Evolutionary conservation across 108 stramenopile species (phyloP).

Genomic region (Skeletonema menzelii): DNA sequence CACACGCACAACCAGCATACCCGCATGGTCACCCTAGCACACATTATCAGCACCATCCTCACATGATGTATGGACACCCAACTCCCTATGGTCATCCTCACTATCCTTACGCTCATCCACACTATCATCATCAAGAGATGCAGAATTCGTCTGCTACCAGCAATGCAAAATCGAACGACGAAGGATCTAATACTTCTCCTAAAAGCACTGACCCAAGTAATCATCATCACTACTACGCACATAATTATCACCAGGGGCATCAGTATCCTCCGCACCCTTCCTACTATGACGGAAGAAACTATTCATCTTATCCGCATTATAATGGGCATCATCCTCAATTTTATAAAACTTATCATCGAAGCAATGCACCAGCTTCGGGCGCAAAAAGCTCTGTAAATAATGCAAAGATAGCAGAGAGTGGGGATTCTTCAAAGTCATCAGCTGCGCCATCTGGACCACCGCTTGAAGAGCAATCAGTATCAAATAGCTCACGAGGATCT

Average conservation of each 20-base stretch:
- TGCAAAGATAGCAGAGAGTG: not conserved
- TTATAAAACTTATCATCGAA: not conserved
- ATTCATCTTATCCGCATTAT: not conserved
- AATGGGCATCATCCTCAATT: not conserved
- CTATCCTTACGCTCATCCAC: slow-evolving; percentile 10
- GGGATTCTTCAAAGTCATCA: not conserved
- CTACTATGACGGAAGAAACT: slow-evolving; percentile 4
- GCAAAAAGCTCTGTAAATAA: not conserved
- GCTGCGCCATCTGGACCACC: not conserved
- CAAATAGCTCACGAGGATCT: not conserved
- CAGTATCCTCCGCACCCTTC: slow-evolving; percentile 9
- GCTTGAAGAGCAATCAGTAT: not conserved
- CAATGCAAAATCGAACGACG: not conserved
- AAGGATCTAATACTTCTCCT: not conserved
- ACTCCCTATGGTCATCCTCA: not conserved
- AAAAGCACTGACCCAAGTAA: not conserved
- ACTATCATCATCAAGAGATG: not conserved
- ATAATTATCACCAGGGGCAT: not conserved
- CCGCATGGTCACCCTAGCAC: not conserved
- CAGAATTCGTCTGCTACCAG: not conserved
- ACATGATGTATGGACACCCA: not conserved
- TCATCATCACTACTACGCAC: not conserved
- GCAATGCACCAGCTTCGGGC: not conserved
- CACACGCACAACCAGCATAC: not conserved
- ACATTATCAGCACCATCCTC: slow-evolving; percentile 1